phyloP scores from a whole-genome alignment of 1,139 yeast genomes.

The Kazachstania sp. region DNA sequence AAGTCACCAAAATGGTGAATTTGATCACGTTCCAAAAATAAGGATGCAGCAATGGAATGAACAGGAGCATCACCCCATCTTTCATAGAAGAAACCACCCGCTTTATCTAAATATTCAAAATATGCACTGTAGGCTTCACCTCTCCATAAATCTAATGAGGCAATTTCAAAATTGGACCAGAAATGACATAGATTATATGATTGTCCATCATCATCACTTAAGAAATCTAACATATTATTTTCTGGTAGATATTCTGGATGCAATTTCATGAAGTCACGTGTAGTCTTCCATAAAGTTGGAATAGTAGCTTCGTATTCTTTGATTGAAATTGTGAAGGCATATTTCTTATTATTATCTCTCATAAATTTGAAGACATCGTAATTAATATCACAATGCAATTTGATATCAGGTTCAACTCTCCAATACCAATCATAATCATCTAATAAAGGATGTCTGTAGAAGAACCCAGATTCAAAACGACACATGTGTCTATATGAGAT shows the following conservation, averaged over 20 bases:
- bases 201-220: conserved; percentile 57
- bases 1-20: conserved; percentile 75
- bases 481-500: conserved; percentile 67
- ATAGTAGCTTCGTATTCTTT: conserved; percentile 53
- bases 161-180: conserved; percentile 92
- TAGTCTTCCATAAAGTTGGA: conserved; percentile 53
- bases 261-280: conserved; percentile 42
- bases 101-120: conserved; percentile 61
- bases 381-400: conserved; percentile 55
- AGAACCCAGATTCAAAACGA: conserved; percentile 64
- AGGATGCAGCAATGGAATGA: conserved; percentile 75
- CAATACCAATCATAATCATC: conserved; percentile 60
- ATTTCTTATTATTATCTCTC: conserved; percentile 51
- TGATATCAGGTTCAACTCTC: conserved; percentile 67
- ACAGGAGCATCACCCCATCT: conserved; percentile 97
- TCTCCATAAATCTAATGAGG: conserved; percentile 69
- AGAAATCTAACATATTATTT: conserved; percentile 59
- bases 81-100: conserved; percentile 88
- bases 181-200: conserved; percentile 77
- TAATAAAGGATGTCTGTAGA: conserved; percentile 53
- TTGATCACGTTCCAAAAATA: conserved; percentile 54
- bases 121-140: conserved; percentile 55
- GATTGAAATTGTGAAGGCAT: conserved; percentile 58
- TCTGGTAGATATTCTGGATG: conserved; percentile 38
- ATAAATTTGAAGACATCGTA: conserved; percentile 60